Conservation (phyloP, 441 rosid genomes). For the Melastoma candidum region DNA sequence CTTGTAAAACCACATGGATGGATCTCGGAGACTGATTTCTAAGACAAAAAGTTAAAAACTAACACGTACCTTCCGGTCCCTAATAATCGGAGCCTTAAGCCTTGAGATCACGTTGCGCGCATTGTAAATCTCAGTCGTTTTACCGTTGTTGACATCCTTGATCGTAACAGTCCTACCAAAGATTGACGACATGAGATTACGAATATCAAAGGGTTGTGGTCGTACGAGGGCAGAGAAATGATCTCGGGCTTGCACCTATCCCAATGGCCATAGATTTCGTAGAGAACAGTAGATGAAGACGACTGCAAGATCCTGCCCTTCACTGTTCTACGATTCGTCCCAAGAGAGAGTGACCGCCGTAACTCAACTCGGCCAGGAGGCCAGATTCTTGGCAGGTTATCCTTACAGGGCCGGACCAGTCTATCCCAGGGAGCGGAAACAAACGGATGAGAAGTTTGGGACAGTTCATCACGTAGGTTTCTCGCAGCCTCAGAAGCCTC, state of each 20-base stretch:
- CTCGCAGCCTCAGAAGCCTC: conserved; percentile 42
- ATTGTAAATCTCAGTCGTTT: conserved; percentile 37
- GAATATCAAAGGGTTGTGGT: background rate
- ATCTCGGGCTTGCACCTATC: conserved; percentile 32
- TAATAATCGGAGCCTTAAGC: conserved; percentile 44
- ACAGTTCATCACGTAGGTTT: conserved; percentile 70
- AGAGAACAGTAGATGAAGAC: conserved; percentile 31
- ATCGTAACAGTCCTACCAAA: conserved; percentile 37
- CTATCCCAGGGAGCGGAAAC: conserved; percentile 43
- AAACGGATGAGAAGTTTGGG: conserved; percentile 49
- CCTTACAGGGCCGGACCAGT: conserved; percentile 53
- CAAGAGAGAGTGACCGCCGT: conserved; percentile 28
- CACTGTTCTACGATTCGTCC: conserved; percentile 37
- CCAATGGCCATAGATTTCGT: conserved; percentile 63
- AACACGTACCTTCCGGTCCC: conserved; percentile 38
- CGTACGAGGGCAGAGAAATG: too few relatives aligned
- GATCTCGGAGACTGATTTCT: background rate
- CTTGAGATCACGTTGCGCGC: conserved; percentile 41
- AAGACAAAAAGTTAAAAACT: background rate
- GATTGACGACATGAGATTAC: background rate
- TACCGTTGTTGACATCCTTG: conserved; percentile 41
- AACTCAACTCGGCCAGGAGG: conserved; percentile 47
- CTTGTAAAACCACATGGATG: background rate
- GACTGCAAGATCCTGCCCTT: conserved; percentile 52
- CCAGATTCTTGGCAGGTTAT: conserved; percentile 52